These are phyloP conservation scores for Termitomyces sp. DNA, from an alignment of 768 basidiomycete species.

Conservation along the genomic window DNA sequence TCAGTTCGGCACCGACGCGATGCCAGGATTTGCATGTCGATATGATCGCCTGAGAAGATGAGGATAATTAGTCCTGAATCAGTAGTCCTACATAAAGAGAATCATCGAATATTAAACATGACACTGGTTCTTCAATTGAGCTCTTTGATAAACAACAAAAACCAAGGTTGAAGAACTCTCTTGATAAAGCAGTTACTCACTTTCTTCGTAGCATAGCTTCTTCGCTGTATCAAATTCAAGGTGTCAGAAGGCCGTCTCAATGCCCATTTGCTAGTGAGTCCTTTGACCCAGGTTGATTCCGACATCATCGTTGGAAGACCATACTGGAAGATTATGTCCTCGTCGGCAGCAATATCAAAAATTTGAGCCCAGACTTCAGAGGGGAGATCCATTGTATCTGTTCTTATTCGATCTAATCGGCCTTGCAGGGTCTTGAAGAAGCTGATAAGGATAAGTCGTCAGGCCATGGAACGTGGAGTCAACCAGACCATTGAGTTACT, in stretches of 20 bases:
- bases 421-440: not conserved
- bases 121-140: not conserved
- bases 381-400: slow-evolving; percentile 37
- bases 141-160: not conserved
- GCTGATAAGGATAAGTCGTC: too few relatives aligned
- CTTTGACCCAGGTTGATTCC: slow-evolving; percentile 60
- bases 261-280: slow-evolving; percentile 42
- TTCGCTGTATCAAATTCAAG: slow-evolving; percentile 48
- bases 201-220: slow-evolving; percentile 64
- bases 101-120: not conserved
- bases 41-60: slow-evolving; percentile 53
- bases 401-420: not conserved
- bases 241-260: slow-evolving; percentile 57
- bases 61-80: not conserved
- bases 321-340: slow-evolving; percentile 60
- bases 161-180: not conserved
- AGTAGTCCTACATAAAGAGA: not conserved
- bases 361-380: slow-evolving; percentile 67
- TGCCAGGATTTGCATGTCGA: slow-evolving; percentile 63
- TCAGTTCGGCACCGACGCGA: slow-evolving; percentile 52
- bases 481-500: not conserved
- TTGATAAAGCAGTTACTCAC: slow-evolving; percentile 25
- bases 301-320: slow-evolving; percentile 58
- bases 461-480: not conserved
- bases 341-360: slow-evolving; percentile 66